Evolutionary conservation across 1,284 basidiomycete species (phyloP), one percentile per base, ranked within the genome.

Genomic region (Schizophyllum amplum): DNA sequence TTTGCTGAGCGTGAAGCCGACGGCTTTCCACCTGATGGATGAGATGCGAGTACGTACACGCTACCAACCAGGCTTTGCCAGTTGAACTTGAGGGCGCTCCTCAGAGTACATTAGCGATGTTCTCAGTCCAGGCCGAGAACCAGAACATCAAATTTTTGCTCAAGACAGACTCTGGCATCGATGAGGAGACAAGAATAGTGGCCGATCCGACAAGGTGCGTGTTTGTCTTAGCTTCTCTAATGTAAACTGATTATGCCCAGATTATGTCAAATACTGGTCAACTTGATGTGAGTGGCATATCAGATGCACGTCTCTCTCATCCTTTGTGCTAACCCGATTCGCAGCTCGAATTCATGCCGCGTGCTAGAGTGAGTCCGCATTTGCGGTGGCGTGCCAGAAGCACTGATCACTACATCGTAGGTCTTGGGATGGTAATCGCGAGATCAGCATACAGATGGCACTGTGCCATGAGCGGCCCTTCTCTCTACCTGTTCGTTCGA

Each of bases 61-160:
- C n/a, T n/a, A n/a, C n/a, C n/a, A n/a, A n/a, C n/a, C n/a, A n/a
- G n/a, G n/a, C n/a, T n/a, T n/a, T n/a, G n/a, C n/a, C n/a, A n/a
- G n/a, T n/a, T n/a, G n/a, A n/a, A n/a, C n/a, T n/a, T n/a, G n/a
- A n/a, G n/a, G n/a, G n/a, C n/a, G n/a, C n/a, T n/a, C n/a, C n/a
- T n/a, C n/a, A n/a, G n/a, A 51, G 26, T 11, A 55, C 57, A 15
- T 5, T 58, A 15, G 48, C 23, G 17, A 58, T 58, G 57, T 58
- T 51, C 26, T 26, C 20, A 7, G 57, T 58, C 13, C 57, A 58
- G 23, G 57, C 50, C 9, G 53, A 48, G 13, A 51, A 46, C 4
- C 57, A 58, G 42, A 23, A 47, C 20, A 55, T 58, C 48, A 49
- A 33, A 49, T 51, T 59, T 17, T 47, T 25, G 15, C 26, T 56